Evolutionary conservation across 2,329 filamentous ascomycete genomes (phyloP).

Genomic region (Pseudogymnoascus sp.): DNA sequence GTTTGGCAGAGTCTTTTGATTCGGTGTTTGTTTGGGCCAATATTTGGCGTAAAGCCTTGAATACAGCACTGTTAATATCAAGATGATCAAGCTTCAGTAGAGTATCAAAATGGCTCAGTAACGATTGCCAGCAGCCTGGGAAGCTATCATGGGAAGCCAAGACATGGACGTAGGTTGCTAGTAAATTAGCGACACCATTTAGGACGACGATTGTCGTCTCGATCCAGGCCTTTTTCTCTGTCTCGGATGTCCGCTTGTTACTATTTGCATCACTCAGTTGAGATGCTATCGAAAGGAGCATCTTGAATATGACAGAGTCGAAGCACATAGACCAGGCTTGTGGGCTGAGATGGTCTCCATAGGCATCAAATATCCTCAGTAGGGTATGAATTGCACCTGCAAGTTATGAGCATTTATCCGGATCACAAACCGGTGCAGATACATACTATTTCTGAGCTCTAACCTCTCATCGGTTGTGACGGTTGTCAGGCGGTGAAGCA

Average conservation of each 20-base stretch:
- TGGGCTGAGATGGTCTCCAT: slow-evolving; percentile 70
- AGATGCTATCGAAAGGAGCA: slow-evolving; percentile 62
- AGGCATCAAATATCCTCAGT: slow-evolving; percentile 84
- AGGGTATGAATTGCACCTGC: slow-evolving; percentile 77
- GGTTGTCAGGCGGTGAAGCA: slow-evolving; percentile 63
- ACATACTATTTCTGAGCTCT: slow-evolving; percentile 68
- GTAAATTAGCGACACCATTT: slow-evolving; percentile 63
- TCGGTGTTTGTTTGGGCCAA: slow-evolving; percentile 40
- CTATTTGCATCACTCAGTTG: slow-evolving; percentile 39
- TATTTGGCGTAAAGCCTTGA: slow-evolving; percentile 59
- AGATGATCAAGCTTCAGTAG: slow-evolving; percentile 57
- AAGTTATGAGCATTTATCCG: slow-evolving; percentile 31
- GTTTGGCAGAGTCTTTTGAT: slow-evolving; percentile 26
- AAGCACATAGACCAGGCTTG: slow-evolving; percentile 80
- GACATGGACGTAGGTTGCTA: slow-evolving; percentile 69
- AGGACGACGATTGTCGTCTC: slow-evolving; percentile 70
- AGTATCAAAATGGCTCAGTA: slow-evolving; percentile 61
- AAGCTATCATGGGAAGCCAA: slow-evolving; percentile 62
- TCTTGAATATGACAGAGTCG: slow-evolving; percentile 70
- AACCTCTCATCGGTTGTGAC: slow-evolving; percentile 65
- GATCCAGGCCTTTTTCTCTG: slow-evolving; percentile 54
- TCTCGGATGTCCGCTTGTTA: slow-evolving; percentile 31
- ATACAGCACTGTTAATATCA: slow-evolving; percentile 65
- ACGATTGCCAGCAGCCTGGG: slow-evolving; percentile 64
- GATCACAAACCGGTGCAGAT: slow-evolving; percentile 28